Evolutionary conservation across 768 basidiomycete species (phyloP), one percentile per base, ranked within the genome.

Genomic region (Trametes cinnabarina): DNA sequence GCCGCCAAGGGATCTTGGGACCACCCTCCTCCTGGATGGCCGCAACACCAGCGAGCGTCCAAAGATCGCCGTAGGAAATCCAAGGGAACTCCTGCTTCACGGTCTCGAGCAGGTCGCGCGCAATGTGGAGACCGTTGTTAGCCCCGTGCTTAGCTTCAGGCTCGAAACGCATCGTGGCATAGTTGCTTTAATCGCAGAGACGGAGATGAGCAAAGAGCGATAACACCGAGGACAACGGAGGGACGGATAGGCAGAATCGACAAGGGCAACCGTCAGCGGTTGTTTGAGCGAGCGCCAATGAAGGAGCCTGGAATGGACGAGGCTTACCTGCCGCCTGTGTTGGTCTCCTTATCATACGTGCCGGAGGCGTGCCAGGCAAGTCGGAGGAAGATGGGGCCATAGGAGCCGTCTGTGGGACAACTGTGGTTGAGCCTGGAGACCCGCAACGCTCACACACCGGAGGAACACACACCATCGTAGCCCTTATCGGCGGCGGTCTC

Each of bases 131-230:
- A 25, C 94, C 94, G 25, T 83, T 83, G 73, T 96, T 96, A 48
- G 92, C 94, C 34, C 77, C 83, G 69, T 98, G 94, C 26, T 80
- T 69, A 11, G 94, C 69, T 71, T 98, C 96, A 39, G 96, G 91
- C 52, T 85, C 83, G 74, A 98, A 99, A 55, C 96, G 90, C 96
- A 99, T 99, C 22, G 96, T 98, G 2, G 97, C 96, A 64, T 92
- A 94, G 82, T 99, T 98, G 79, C 92, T 89, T 69, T 17, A 52
- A 32, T 6, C 30, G 30, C n/a, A 30, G 41, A 25, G 34, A 39
- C 43, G 44, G 23, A 17, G 25, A 32, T 25, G 23, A 35, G 20
- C 47, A 32, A n/a, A 25, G 7, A 3, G 19, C 63, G 44, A 40
- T 41, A 22, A 37, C 10, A 61, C 9, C 35, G n/a, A n/a, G n/a